Evolutionary conservation across 352 stramenopile species (phyloP).

Genomic region (Pythium phragmitis): DNA sequence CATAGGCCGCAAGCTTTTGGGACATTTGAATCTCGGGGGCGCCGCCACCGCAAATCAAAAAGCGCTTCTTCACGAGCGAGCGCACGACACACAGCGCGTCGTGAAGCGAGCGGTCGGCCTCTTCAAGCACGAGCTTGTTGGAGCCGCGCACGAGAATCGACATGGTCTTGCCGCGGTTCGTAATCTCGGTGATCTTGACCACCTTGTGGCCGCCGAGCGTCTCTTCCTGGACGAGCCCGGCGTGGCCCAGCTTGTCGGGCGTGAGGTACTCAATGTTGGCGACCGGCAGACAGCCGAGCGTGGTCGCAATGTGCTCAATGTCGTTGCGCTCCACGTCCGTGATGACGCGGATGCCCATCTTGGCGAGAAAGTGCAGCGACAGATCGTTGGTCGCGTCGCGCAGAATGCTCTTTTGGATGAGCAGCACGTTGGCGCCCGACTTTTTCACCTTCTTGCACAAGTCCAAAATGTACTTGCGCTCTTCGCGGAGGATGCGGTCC

Average conservation of each 20-base stretch:
- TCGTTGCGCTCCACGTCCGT: slow-evolving; percentile 98
- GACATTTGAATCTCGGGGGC: slow-evolving; percentile 97
- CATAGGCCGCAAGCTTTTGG: slow-evolving; percentile 92
- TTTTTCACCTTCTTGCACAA: slow-evolving; percentile 99
- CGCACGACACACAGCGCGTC: slow-evolving; percentile 99
- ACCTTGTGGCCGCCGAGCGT: slow-evolving; percentile 96
- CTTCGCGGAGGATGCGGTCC: slow-evolving; percentile 98
- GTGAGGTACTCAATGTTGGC: slow-evolving; percentile 98
- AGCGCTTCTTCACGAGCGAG: slow-evolving; percentile 98
- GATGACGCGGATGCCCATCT: slow-evolving; percentile 99
- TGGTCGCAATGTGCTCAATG: slow-evolving; percentile 99
- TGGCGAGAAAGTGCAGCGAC: slow-evolving; percentile 98
- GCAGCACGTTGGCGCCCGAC: slow-evolving; percentile 96
- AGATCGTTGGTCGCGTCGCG: slow-evolving; percentile 99
- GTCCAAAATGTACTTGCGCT: slow-evolving; percentile 98
- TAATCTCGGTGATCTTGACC: slow-evolving; percentile 98
- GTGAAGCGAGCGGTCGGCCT: slow-evolving; percentile 98
- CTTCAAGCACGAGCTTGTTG: slow-evolving; percentile 98
- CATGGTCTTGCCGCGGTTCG: slow-evolving; percentile 94
- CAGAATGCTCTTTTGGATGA: slow-evolving; percentile 99
- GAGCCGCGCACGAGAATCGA: slow-evolving; percentile 98
- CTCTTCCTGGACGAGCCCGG: slow-evolving; percentile 96
- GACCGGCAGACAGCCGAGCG: slow-evolving; percentile 95
- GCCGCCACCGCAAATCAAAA: slow-evolving; percentile 97
- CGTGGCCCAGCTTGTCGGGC: slow-evolving; percentile 95